A percentile compares a stretch with the other conserved stretches of the same genome.
These are phyloP conservation scores for Acidomyces sp. DNA, from an alignment of 495 filamentous ascomycete species.

Conservation along the genomic window DNA sequence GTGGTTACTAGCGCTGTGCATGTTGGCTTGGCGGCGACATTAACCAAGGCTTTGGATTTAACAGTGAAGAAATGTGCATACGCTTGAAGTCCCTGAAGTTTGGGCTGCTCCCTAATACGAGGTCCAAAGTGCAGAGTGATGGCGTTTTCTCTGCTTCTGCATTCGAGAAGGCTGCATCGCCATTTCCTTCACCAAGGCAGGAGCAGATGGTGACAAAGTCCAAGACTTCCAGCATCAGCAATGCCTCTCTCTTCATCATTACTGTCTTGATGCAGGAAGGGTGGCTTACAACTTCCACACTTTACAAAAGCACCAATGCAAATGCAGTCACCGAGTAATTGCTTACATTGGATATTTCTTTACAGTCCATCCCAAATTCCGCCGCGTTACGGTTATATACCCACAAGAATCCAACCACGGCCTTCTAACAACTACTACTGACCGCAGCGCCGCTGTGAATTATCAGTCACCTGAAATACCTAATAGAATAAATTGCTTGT, in stretches of 20 bases:
- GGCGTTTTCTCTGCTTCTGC: background rate
- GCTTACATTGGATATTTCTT: background rate
- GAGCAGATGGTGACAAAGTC: background rate
- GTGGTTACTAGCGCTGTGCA: background rate
- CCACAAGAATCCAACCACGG: background rate
- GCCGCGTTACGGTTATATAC: constrained; percentile 1
- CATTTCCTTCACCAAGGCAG: background rate
- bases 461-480: background rate
- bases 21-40: background rate
- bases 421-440: background rate
- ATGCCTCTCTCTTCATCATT: constrained; percentile 7
- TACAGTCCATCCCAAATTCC: constrained; percentile 6
- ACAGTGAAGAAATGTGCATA: constrained; percentile 4
- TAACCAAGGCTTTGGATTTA: constrained; percentile 4
- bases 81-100: no score
- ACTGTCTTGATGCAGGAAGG: no score
- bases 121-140: no score
- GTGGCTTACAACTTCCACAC: no score
- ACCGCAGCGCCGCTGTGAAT: background rate
- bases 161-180: background rate
- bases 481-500: constrained; percentile 33
- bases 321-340: background rate
- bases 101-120: no score
- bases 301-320: constrained; percentile 4
- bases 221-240: no score